Conservation (phyloP, 2,329 filamentous ascomycete species). For the Fusarium verrucosum region DNA sequence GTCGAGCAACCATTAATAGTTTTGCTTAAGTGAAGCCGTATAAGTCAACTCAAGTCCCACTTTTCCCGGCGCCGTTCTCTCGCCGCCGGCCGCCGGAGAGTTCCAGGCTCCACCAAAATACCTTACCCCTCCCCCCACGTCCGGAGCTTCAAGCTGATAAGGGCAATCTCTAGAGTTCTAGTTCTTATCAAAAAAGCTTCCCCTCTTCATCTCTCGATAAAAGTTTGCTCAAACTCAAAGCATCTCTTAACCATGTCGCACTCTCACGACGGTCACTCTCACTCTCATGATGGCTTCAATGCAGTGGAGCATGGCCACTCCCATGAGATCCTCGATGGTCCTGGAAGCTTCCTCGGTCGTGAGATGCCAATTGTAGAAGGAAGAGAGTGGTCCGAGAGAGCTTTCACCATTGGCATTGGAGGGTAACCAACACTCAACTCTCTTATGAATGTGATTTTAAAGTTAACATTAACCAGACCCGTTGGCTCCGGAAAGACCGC, state of each 20-base stretch:
- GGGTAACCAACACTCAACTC: constrained; percentile 73
- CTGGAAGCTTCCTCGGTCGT: constrained; percentile 86
- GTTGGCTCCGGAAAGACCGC: constrained; percentile 98
- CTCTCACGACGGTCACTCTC: constrained; percentile 68
- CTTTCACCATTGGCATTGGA: constrained; percentile 97
- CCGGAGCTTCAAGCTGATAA: constrained; percentile 34
- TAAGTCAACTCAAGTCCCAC: background rate
- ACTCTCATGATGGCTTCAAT: constrained; percentile 63
- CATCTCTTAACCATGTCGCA: constrained; percentile 51
- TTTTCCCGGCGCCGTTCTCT: constrained; percentile 19
- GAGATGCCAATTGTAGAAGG: constrained; percentile 95
- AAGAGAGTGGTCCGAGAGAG: constrained; percentile 85
- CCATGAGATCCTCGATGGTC: constrained; percentile 94
- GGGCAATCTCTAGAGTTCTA: background rate
- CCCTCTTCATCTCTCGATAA: constrained; percentile 5
- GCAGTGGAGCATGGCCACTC: constrained; percentile 87
- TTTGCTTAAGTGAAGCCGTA: background rate
- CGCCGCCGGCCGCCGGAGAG: constrained; percentile 12
- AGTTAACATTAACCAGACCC: constrained; percentile 66
- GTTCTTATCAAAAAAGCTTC: constrained; percentile 18
- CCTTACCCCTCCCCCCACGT: constrained; percentile 33
- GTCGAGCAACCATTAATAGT: background rate
- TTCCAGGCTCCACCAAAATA: background rate
- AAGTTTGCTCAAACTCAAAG: background rate
- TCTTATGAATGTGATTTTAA: background rate